phyloP scores from a whole-genome alignment of 2,329 filamentous ascomycete genomes.

The Ascocoryne sarcoides region DNA sequence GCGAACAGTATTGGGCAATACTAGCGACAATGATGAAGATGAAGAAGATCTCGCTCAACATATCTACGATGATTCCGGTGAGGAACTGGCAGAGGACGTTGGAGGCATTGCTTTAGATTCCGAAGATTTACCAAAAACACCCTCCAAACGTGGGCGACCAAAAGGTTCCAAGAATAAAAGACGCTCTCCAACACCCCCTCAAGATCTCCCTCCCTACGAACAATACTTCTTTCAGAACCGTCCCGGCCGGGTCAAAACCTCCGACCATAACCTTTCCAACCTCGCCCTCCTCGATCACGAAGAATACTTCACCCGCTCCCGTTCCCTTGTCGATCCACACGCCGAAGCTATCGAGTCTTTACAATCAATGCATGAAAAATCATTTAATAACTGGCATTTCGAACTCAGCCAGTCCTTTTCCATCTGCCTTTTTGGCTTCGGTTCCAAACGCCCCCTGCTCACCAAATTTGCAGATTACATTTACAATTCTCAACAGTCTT shows the following conservation, averaged over 20 bases:
- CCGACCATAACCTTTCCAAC: constrained; percentile 71
- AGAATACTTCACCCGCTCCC: constrained; percentile 71
- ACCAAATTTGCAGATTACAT: constrained; percentile 66
- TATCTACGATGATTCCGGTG: constrained; percentile 53
- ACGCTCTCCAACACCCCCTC: constrained; percentile 57
- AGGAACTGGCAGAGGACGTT: constrained; percentile 23
- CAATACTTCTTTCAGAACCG: constrained; percentile 91
- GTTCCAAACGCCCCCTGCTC: constrained; percentile 73
- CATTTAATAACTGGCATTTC: constrained; percentile 87
- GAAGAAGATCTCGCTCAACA: constrained; percentile 59
- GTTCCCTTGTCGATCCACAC: constrained; percentile 58
- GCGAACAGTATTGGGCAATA: constrained; percentile 52
- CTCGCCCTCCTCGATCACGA: constrained; percentile 78
- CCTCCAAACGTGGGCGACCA: constrained; percentile 39
- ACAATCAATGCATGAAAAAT: constrained; percentile 64
- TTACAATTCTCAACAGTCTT: constrained; percentile 36
- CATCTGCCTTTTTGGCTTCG: constrained; percentile 85
- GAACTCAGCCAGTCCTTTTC: constrained; percentile 83
- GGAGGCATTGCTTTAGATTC: constrained; percentile 25
- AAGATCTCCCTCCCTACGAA: constrained; percentile 78
- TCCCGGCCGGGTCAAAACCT: constrained; percentile 72
- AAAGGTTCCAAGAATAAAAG: constrained; percentile 40
- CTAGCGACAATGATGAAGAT: constrained; percentile 63
- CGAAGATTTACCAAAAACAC: constrained; percentile 33
- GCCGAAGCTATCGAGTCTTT: constrained; percentile 61